A percentile compares a stretch with the other conserved stretches of the same genome.
phyloP scores from a whole-genome alignment of 2,329 filamentous ascomycete species.

The Calonectria hawksworthii region DNA sequence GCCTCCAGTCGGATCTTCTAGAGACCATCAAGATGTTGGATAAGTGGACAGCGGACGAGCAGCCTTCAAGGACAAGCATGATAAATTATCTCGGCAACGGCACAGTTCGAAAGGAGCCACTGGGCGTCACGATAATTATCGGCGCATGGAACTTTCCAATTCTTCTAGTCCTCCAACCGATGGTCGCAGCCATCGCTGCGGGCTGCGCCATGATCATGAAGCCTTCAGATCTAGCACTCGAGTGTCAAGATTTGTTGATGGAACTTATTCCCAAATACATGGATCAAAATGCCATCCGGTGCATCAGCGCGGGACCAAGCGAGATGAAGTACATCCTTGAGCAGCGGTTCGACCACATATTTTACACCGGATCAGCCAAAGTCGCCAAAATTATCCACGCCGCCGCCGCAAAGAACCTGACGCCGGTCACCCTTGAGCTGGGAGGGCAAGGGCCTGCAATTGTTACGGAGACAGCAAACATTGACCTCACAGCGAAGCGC shows the following conservation, averaged over 20 bases:
- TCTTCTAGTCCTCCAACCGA: constrained; percentile 52
- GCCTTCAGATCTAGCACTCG: constrained; percentile 56
- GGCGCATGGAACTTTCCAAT: constrained; percentile 63
- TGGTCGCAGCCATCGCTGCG: constrained; percentile 59
- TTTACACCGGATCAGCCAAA: constrained; percentile 58
- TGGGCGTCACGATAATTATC: constrained; percentile 60
- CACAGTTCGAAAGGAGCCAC: constrained; percentile 57
- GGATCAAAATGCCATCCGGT: constrained; percentile 53
- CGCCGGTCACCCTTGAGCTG: constrained; percentile 59
- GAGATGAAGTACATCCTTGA: constrained; percentile 55
- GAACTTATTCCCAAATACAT: constrained; percentile 57
- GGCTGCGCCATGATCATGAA: constrained; percentile 59
- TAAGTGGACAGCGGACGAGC: constrained; percentile 55
- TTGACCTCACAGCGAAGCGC: constrained; percentile 58
- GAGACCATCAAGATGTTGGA: constrained; percentile 55
- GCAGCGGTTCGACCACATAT: constrained; percentile 58
- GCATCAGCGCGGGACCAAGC: constrained; percentile 52
- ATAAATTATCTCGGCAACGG: constrained; percentile 49
- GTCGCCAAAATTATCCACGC: constrained; percentile 55
- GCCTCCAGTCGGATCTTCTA: constrained; percentile 52
- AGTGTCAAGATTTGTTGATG: constrained; percentile 53
- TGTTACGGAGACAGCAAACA: constrained; percentile 55
- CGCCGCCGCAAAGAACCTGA: constrained; percentile 59
- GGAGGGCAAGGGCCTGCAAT: constrained; percentile 62
- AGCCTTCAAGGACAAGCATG: constrained; percentile 44